Conservation (phyloP, 169 alveolate genomes). For the Plasmodium chabaudi region DNA sequence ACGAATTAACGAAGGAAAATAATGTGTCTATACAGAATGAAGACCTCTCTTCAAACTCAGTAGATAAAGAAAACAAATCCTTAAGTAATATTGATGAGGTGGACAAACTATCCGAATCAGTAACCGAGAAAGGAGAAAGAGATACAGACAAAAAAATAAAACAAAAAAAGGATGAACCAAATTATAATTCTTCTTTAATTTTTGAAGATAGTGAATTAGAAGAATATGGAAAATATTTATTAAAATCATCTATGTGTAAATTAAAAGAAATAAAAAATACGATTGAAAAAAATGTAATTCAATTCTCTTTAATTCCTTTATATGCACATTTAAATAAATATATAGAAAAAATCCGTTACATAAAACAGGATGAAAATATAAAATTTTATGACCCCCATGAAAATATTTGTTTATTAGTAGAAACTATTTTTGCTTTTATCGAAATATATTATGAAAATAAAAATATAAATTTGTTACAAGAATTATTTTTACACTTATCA, state of each 20-base stretch:
- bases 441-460: slow-evolving; percentile 48
- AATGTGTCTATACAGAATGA: no score
- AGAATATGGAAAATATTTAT: slow-evolving; percentile 43
- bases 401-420: slow-evolving; percentile 50
- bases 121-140: no score
- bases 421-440: slow-evolving; percentile 35
- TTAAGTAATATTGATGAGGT: no score
- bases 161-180: no score
- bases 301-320: slow-evolving; percentile 53
- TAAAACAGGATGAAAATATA: background rate
- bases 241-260: slow-evolving; percentile 43
- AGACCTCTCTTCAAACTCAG: no score
- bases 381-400: slow-evolving; percentile 30
- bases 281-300: slow-evolving; percentile 42
- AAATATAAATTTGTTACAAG: slow-evolving; percentile 8
- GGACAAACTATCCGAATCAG: no score
- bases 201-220: background rate
- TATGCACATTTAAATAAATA: slow-evolving; percentile 33
- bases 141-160: no score
- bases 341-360: background rate
- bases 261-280: slow-evolving; percentile 67
- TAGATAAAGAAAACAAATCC: no score
- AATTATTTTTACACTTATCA: slow-evolving; percentile 9
- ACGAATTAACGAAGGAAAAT: no score
- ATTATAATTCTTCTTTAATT: no score